These are phyloP conservation scores for Russula vinacea DNA, from an alignment of 768 basidiomycete genomes.

Conservation along the genomic window DNA sequence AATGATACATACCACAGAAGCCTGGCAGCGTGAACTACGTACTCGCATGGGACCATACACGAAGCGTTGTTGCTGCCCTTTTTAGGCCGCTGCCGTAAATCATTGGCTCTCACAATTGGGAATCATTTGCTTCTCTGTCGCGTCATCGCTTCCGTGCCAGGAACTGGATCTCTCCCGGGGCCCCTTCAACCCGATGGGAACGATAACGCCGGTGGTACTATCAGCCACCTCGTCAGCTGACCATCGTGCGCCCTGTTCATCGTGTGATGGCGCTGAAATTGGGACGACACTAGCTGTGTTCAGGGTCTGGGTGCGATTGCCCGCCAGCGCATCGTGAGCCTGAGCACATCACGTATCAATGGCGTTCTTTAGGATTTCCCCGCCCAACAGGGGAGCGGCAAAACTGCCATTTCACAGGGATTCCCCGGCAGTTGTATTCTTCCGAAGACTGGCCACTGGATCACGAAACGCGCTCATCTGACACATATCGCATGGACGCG, in stretches of 20 bases:
- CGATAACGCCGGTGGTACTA: conserved; percentile 26
- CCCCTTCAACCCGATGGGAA: conserved; percentile 19
- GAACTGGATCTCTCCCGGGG: conserved; percentile 13
- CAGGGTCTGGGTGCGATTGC: not conserved
- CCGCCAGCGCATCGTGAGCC: conserved; percentile 12
- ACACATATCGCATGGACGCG: conserved; percentile 16
- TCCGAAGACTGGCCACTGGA: conserved; percentile 16
- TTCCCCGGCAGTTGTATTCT: not conserved
- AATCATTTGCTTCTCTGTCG: conserved; percentile 24
- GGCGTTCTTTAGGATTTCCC: not conserved
- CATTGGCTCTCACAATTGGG: conserved; percentile 2
- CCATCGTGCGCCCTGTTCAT: conserved; percentile 13
- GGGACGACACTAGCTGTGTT: not conserved
- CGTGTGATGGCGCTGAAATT: conserved; percentile 2
- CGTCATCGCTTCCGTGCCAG: conserved; percentile 25
- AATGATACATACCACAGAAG: no score
- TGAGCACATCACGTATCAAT: not conserved
- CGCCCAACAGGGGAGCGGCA: conserved; percentile 7
- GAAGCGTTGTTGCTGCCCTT: not conserved
- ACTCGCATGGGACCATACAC: not conserved
- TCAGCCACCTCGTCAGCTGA: conserved; percentile 22
- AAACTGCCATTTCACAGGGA: not conserved
- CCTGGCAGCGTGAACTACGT: not conserved
- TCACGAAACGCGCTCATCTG: conserved; percentile 28
- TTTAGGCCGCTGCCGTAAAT: conserved; percentile 17